A percentile compares a stretch with the other conserved stretches of the same genome.
These are phyloP conservation scores for Emericellopsis terricola DNA, from an alignment of 495 filamentous ascomycete species.

Conservation along the genomic window DNA sequence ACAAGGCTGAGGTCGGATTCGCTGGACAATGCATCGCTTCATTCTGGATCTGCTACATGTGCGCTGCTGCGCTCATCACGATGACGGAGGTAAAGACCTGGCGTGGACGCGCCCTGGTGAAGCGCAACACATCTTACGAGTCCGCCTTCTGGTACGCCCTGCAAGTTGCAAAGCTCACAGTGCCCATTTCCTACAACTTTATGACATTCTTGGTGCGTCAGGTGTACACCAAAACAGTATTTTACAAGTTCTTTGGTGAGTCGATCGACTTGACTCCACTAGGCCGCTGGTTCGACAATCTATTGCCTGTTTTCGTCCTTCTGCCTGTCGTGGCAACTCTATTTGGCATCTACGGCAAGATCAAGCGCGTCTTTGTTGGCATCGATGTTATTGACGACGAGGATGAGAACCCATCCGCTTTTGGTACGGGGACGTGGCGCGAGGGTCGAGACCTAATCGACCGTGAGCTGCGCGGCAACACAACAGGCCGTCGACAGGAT, in stretches of 20 bases:
- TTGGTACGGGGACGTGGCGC: conserved; percentile 72
- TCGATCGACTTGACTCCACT: conserved; percentile 73
- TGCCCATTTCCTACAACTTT: conserved; percentile 90
- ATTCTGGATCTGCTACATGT: conserved; percentile 88
- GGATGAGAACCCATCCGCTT: conserved; percentile 42
- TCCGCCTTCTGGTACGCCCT: conserved; percentile 88
- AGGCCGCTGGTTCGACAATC: conserved; percentile 66
- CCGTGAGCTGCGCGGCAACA: conserved; percentile 55
- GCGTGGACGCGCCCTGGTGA: conserved; percentile 82
- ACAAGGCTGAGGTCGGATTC: conserved; percentile 57
- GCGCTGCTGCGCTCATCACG: conserved; percentile 60
- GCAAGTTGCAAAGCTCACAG: conserved; percentile 75
- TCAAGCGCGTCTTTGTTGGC: conserved; percentile 60
- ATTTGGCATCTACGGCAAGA: conserved; percentile 71
- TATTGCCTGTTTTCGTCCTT: conserved; percentile 76
- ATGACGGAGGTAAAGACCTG: conserved; percentile 84
- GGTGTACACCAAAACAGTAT: conserved; percentile 54
- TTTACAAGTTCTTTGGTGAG: conserved; percentile 71
- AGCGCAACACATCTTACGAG: conserved; percentile 76
- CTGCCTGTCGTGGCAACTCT: conserved; percentile 65
- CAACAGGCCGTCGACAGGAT: conserved; percentile 18
- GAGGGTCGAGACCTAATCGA: conserved; percentile 91
- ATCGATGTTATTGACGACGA: conserved; percentile 60
- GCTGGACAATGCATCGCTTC: conserved; percentile 70
- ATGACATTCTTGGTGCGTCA: conserved; percentile 60